A percentile compares a stretch with the other conserved stretches of the same genome.
phyloP scores from a whole-genome alignment of 1,284 basidiomycete genomes.

The Papiliotrema flavescens region DNA sequence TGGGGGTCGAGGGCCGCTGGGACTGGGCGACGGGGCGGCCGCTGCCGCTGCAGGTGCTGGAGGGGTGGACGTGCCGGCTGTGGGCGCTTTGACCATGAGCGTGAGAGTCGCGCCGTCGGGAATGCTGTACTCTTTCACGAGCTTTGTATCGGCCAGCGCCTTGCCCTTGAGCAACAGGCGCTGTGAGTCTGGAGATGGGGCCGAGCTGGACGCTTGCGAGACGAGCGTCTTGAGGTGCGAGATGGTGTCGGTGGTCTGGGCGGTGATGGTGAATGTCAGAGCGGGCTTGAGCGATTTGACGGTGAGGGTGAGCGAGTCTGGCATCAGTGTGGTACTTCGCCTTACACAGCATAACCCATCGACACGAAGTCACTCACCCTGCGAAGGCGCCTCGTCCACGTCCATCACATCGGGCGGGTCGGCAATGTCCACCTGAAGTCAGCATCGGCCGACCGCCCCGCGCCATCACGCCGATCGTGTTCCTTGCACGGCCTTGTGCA shows the following conservation, averaged over 20 bases:
- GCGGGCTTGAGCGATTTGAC: conserved; percentile 88
- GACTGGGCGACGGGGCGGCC: conserved; percentile 9
- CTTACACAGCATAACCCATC: background rate
- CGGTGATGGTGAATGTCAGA: conserved; percentile 63
- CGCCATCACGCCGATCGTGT: background rate
- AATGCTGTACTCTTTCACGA: conserved; percentile 81
- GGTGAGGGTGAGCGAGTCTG: conserved; percentile 58
- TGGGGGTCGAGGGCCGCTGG: conserved; percentile 21
- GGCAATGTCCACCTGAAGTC: conserved; percentile 36
- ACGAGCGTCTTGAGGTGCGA: conserved; percentile 70
- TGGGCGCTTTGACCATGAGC: conserved; percentile 74
- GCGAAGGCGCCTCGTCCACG: conserved; percentile 20
- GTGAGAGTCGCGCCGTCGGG: conserved; percentile 74
- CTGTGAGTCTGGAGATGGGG: conserved; percentile 67
- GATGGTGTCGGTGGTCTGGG: conserved; percentile 73
- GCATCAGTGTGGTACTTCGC: conserved; percentile 23
- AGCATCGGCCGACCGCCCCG: too few species aligned
- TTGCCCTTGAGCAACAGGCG: conserved; percentile 87
- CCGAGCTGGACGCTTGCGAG: conserved; percentile 56
- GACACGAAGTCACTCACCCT: conserved; percentile 18
- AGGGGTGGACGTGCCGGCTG: conserved; percentile 31
- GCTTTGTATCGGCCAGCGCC: conserved; percentile 76
- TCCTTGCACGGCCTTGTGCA: background rate
- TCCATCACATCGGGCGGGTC: conserved; percentile 38
- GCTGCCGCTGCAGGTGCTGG: conserved; percentile 12